Percentiles rank a stretch among this genome's conserved stretches.
Evolutionary conservation across 768 basidiomycete genomes (phyloP).

Genomic region (Suillus cothurnatus): DNA sequence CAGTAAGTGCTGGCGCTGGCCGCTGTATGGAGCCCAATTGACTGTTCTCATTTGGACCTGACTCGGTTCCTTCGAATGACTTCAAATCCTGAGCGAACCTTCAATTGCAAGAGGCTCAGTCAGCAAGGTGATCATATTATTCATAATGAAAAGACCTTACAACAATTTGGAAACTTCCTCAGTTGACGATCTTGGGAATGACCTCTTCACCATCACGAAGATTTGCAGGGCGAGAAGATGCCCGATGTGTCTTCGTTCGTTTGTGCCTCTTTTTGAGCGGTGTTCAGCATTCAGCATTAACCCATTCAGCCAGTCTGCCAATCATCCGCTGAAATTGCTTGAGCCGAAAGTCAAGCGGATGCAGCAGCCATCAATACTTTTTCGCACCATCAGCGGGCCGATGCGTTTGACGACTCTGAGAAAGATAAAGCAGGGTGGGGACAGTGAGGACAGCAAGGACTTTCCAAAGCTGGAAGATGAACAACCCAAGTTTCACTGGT

Average conservation of each 20-base stretch:
- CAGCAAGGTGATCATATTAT: too few relatives aligned
- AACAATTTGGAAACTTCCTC: conserved; percentile 76
- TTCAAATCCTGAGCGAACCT: too few relatives aligned
- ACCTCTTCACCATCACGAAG: conserved; percentile 75
- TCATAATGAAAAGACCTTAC: too few relatives aligned
- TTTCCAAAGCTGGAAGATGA: conserved; percentile 21
- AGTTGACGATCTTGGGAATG: conserved; percentile 81
- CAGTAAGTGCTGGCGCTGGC: too few relatives aligned
- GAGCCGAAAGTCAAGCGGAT: conserved; percentile 13
- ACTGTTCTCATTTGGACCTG: too few relatives aligned
- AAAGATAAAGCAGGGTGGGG: conserved; percentile 39
- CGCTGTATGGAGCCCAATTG: too few relatives aligned
- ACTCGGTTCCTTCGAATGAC: too few relatives aligned
- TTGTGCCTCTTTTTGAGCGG: conserved; percentile 52
- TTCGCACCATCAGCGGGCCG: conserved; percentile 30
- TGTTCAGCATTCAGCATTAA: conserved; percentile 32
- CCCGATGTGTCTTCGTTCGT: conserved; percentile 41
- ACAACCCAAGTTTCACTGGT: conserved; percentile 34
- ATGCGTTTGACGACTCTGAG: conserved; percentile 51
- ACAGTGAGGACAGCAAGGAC: conserved; percentile 31
- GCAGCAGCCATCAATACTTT: conserved; percentile 26
- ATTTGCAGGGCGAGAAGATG: conserved; percentile 50
- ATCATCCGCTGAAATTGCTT: conserved; percentile 29
- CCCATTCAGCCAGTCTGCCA: conserved; percentile 40
- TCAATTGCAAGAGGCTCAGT: too few relatives aligned